Evolutionary conservation across 148 eudicot species (phyloP), one percentile per base, ranked within the genome.

Genomic region (Polygonum maritimum): DNA sequence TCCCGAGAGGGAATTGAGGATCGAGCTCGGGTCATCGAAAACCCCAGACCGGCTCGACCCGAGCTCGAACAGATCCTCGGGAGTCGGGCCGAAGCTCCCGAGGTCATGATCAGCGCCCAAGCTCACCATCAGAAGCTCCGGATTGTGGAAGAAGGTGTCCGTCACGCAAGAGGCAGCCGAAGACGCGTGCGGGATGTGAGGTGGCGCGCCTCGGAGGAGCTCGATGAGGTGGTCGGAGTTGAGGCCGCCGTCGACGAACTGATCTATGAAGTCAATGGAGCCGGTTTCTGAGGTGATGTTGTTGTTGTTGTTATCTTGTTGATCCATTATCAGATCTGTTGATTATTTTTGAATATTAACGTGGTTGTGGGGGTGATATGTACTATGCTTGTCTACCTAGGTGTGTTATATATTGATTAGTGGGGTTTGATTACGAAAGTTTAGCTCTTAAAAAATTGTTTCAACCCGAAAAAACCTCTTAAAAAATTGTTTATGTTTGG

Each of bases 211-310:
- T 14, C 44, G 71, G 21, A 67, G 36, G 45, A 67, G 71, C 71
- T 67, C 71, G 71, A 67, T 67, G 71, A 67, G 71, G 19, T 67
- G 71, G 15, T 67, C 71, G 21, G 71, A 67, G 19, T 35, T 16
- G 44, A 67, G 45, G 4, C 71, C 71, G 4, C 71, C 71, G 15
- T 35, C 71, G 21, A 67, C 71, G 44, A 67, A 38, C 45, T 67
- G 71, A 38, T 67, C 45, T 16, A 67, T 67, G 71, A 67, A 67
- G 71, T 67, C 71, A 67, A 67, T 67, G 71, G 71, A 67, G 6
- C 36, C 44, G 19, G 5, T 38, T 35, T 9, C 35, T n/a, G 41
- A 35, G 10, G 45, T 36, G 55, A 18, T 14, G 63, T 19, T 57
- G 63, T 57, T 55, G 60, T 54, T 26, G 31, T 26, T 26, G 31